Base-by-base conservation (phyloP, 768 basidiomycete genomes). In the Tricholoma bakamatsutake region DNA sequence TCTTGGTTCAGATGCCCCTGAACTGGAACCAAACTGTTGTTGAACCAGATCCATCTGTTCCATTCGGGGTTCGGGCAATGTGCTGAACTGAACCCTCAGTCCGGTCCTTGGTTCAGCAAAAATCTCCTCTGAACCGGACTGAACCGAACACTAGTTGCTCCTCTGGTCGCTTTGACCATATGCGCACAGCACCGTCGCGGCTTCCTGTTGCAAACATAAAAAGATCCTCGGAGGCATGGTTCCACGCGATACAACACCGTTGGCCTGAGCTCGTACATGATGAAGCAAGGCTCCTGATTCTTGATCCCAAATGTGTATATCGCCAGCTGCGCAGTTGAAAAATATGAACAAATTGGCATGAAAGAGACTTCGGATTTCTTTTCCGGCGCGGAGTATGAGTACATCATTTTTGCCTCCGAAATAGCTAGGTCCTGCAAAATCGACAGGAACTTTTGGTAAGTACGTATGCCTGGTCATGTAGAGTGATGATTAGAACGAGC, bases 261-360 rank as follows among this genome's bases (percentile, higher is more conserved):
- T 77, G 12, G 72, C 73, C 64, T 84, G 85, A 28, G 83, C 78
- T 12, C 79, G 82, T 60, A 93, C 77, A 59, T 84, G 79, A 58
- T 90, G 88, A 2, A 93, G 73, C 1, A 90, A 71, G 7, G 82
- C 77, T 5, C 81, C 90, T 10, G 86, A 87, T 69, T 91, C 88
- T 57, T 84, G 81, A 63, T 93, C 90, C 90, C 90, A 93, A 11
- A 92, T 88, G 64, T 89, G 85, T 12, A 93, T 84, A 62, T 90
- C 87, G 4, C 90, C 90, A 57, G 80, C 90, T 90, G 57, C 34
- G 21, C 45, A 43, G 30, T 50, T 54, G 12, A 49, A 49, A 27
- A 37, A 18, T 8, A 53, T 21, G 37, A 46, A 24, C 54, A 34
- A 39, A 54, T 4, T 39, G 28, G 4, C 40, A 40, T 30, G 8